Percentiles rank a stretch among this genome's conserved stretches.
Conservation (phyloP, 257 asterid genomes). For the Cruciata laevipes region DNA sequence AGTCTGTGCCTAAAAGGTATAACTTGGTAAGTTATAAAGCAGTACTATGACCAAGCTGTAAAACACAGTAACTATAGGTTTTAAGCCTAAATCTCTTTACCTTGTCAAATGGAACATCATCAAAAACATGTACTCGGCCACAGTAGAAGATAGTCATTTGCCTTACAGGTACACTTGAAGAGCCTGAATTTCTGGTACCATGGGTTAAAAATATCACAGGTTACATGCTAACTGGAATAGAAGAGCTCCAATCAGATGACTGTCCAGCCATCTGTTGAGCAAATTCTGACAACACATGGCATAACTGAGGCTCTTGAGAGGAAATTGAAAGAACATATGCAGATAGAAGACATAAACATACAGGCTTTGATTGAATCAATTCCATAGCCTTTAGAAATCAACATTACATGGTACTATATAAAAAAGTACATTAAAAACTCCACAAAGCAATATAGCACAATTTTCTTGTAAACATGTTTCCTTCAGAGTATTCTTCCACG, state of each 20-base stretch:
- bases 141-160: conserved; percentile 92
- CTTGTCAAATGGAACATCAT: conserved; percentile 76
- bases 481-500: neutral
- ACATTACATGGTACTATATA: neutral
- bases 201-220: neutral
- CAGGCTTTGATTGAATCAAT: neutral
- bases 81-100: conserved; percentile 32
- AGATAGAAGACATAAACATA: conserved; percentile 6
- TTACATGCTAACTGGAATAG: conserved; percentile 1
- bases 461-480: neutral
- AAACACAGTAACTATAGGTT: conserved; percentile 5
- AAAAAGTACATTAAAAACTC: neutral
- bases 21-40: conserved; percentile 16
- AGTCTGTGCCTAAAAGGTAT: conserved; percentile 51
- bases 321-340: neutral
- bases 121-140: conserved; percentile 87
- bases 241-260: conserved; percentile 10
- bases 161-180: conserved; percentile 42
- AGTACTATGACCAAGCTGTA: conserved; percentile 2
- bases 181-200: conserved; percentile 36
- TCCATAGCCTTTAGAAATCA: neutral
- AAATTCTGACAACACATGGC: neutral
- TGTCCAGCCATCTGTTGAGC: neutral
- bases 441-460: neutral
- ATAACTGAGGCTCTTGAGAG: neutral